Evolutionary conservation across 108 stramenopile genomes (phyloP).

Genomic region (Skeletonema marinoi): DNA sequence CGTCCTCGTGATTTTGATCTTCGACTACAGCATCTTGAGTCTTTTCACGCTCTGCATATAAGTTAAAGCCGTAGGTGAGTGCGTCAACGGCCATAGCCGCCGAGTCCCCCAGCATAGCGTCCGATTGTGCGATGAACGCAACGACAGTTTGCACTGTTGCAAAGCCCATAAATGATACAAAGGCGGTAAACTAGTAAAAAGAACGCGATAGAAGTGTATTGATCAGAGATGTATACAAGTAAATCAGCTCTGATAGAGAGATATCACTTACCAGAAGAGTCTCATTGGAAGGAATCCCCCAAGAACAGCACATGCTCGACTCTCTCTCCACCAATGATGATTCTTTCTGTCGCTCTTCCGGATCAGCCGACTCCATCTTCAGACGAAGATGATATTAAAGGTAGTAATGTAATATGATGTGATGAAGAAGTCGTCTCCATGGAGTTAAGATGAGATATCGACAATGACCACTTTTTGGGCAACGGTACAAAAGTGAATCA

Average conservation of each 20-base stretch:
- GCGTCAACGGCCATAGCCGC: constrained; percentile 75
- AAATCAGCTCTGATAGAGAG: too few species aligned
- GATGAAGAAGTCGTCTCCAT: too few species aligned
- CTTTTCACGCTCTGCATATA: constrained; percentile 61
- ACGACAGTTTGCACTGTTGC: constrained; percentile 50
- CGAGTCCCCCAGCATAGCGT: constrained; percentile 66
- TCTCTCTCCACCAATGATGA: too few species aligned
- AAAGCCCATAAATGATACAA: constrained; percentile 64
- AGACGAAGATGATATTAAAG: too few species aligned
- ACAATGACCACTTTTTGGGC: too few species aligned
- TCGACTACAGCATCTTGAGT: constrained; percentile 2
- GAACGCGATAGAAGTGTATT: not conserved
- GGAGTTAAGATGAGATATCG: too few species aligned
- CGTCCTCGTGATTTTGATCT: not conserved
- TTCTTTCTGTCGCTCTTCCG: too few species aligned
- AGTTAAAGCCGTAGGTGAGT: constrained; percentile 68
- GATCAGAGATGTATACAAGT: too few species aligned
- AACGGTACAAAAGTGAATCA: too few species aligned
- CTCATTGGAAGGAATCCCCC: constrained; percentile 44
- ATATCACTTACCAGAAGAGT: constrained; percentile 47
- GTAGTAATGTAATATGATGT: too few species aligned
- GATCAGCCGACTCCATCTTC: too few species aligned
- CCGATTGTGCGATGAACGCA: constrained; percentile 58
- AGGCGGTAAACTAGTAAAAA: constrained; percentile 40
- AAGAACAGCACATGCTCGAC: too few species aligned